These are phyloP conservation scores for Aspergillus sp. DNA, from an alignment of 2,329 filamentous ascomycete genomes.

Conservation along the genomic window DNA sequence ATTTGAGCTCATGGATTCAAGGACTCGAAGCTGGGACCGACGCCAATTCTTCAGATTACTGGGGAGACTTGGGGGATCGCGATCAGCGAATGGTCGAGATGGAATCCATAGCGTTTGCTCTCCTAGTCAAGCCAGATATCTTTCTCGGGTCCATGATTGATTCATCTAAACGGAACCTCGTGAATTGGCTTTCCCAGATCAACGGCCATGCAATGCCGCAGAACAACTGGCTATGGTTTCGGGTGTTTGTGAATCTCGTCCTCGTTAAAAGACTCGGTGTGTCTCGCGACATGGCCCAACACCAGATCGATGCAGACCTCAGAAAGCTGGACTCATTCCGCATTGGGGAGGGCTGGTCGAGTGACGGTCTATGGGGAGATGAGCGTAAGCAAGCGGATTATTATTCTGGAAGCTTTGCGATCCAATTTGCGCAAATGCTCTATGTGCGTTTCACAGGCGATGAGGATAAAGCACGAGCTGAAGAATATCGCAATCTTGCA, in stretches of 20 bases:
- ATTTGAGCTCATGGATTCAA: slow-evolving; percentile 4
- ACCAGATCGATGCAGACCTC: slow-evolving; percentile 43
- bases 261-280: slow-evolving; percentile 43
- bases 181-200: slow-evolving; percentile 42
- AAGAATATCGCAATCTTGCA: slow-evolving; percentile 39
- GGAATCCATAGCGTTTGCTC: slow-evolving; percentile 50
- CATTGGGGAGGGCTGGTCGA: slow-evolving; percentile 47
- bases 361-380: slow-evolving; percentile 44
- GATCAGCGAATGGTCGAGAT: slow-evolving; percentile 57
- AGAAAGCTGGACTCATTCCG: slow-evolving; percentile 47
- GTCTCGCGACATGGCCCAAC: slow-evolving; percentile 30
- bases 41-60: slow-evolving; percentile 41
- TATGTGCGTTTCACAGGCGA: slow-evolving; percentile 46
- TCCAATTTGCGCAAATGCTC: slow-evolving; percentile 51
- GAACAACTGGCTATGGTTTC: slow-evolving; percentile 55
- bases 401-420: slow-evolving; percentile 55
- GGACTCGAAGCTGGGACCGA: slow-evolving; percentile 13
- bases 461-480: slow-evolving; percentile 39
- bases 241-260: slow-evolving; percentile 50
- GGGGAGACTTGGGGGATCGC: slow-evolving; percentile 45
- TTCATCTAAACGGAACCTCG: slow-evolving; percentile 28
- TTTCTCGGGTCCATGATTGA: slow-evolving; percentile 24
- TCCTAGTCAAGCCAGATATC: slow-evolving; percentile 43
- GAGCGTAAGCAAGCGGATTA: slow-evolving; percentile 46
- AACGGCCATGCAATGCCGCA: slow-evolving; percentile 47